A percentile compares a stretch with the other conserved stretches of the same genome.
phyloP scores from a whole-genome alignment of 73 alveolate genomes.

The Blepharisma japonicum region DNA sequence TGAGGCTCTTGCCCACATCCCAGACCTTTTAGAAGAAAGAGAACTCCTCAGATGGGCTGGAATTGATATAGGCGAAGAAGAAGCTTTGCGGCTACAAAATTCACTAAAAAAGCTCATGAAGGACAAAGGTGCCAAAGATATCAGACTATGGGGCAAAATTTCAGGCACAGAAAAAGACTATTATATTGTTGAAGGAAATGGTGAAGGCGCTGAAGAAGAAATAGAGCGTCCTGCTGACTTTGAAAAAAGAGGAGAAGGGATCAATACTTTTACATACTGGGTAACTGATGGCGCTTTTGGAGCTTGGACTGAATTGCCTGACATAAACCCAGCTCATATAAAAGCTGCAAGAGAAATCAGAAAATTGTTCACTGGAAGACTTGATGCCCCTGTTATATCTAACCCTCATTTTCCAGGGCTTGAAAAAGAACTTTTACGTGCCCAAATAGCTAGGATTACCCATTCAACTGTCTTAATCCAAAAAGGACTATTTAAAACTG shows the following conservation, averaged over 20 bases:
- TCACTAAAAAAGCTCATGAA: conserved; percentile 39
- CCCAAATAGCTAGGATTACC: conserved; percentile 88
- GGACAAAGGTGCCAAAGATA: conserved; percentile 52
- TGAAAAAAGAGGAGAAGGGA: conserved; percentile 94
- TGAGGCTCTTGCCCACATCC: conserved; percentile 46
- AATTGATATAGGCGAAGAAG: conserved; percentile 80
- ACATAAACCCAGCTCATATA: conserved; percentile 85
- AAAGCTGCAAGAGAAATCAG: conserved; percentile 76
- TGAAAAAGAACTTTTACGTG: conserved; percentile 88
- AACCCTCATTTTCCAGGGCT: conserved; percentile 95
- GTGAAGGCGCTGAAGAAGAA: conserved; percentile 75
- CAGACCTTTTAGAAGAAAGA: conserved; percentile 63
- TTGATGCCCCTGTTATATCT: conserved; percentile 75
- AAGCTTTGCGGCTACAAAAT: conserved; percentile 46
- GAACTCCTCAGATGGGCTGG: conserved; percentile 83
- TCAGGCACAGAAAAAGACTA: conserved; percentile 87
- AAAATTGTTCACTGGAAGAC: conserved; percentile 89
- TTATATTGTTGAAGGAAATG: conserved; percentile 88
- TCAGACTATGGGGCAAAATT: conserved; percentile 94
- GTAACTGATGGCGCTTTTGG: conserved; percentile 79
- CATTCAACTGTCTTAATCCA: conserved; percentile 84
- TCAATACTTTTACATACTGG: conserved; percentile 85
- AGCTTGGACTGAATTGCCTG: conserved; percentile 96
- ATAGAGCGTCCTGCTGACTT: conserved; percentile 61
- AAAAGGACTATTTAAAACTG: conserved; percentile 68